Evolutionary conservation across 345 rosid genomes (phyloP), one percentile per base, ranked within the genome.

Genomic region (Capsella bursapastoris): DNA sequence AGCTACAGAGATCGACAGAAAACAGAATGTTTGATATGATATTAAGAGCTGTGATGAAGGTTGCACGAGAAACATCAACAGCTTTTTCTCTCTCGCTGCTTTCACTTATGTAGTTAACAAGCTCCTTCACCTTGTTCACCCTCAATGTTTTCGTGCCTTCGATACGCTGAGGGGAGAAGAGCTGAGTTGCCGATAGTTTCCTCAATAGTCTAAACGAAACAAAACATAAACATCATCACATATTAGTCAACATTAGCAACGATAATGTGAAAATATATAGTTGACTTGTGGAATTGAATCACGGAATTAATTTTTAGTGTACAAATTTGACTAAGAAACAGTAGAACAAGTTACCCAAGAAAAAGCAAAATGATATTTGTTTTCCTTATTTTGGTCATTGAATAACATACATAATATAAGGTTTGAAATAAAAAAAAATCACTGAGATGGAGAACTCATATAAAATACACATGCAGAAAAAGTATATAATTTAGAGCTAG

Each of bases 1-100:
- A 66, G 70, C 78, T 71, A 35, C 67, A 78, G 29, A 88, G 56
- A 78, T 88, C 86, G 4, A 68, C 18, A 0, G 90, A 88, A 45
- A 84, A 72, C 10, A 89, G 9, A 38, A 80, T 64, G 73, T 78
- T 81, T 0, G 89, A 84, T n/a, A 85, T 15, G 40, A 83, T 55
- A 67, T 83, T 85, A 10, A 86, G 74, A 5, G 55, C 6, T 40
- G 89, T 71, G 51, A 4, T 40, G 67, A 86, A 85, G 7, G 82
- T 72, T 14, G 74, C 85, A 47, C 69, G 72, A 14, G 89, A 83
- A 0, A 87, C 73, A 45, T 80, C 80, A 18, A 87, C 79, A 16
- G 82, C 74, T 37, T 64, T 64, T 11, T 79, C 80, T 27, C 48
- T 58, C 4, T 59, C 41, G 57, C 83, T 63, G 47, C 74, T 29